A percentile compares a stretch with the other conserved stretches of the same genome.
phyloP scores from a whole-genome alignment of 768 basidiomycete species.

The Hygrophorus pudorinus region DNA sequence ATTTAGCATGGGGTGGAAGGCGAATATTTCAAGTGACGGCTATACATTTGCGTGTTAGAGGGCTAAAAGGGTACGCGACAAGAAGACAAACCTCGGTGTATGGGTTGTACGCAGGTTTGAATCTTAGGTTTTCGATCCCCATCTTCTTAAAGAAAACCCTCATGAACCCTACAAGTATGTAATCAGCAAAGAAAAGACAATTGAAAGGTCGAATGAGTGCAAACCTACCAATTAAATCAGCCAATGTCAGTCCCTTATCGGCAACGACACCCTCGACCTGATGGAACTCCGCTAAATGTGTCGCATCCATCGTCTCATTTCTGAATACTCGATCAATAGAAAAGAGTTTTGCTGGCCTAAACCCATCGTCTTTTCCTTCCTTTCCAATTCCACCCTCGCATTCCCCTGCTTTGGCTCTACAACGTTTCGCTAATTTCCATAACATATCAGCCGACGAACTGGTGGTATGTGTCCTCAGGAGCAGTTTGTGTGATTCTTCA shows the following conservation, averaged over 20 bases:
- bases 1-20: constrained; percentile 88
- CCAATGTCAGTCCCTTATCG: constrained; percentile 83
- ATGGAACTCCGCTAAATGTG: constrained; percentile 98
- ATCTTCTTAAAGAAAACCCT: constrained; percentile 96
- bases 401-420: constrained; percentile 41
- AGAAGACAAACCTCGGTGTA: constrained; percentile 71
- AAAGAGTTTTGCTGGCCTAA: constrained; percentile 89
- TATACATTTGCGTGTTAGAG: constrained; percentile 17
- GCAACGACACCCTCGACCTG: constrained; percentile 99
- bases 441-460: constrained; percentile 92
- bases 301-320: constrained; percentile 97
- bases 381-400: constrained; percentile 26
- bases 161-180: constrained; percentile 75
- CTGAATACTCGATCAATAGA: constrained; percentile 98
- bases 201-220: no score
- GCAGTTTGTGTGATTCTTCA: constrained; percentile 84
- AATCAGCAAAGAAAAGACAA: background rate
- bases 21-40: constrained; percentile 97
- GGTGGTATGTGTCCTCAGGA: constrained; percentile 95
- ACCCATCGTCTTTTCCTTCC: constrained; percentile 52
- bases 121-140: constrained; percentile 87
- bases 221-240: constrained; percentile 81
- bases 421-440: constrained; percentile 82
- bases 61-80: background rate
- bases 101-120: constrained; percentile 99